Evolutionary conservation across 2,329 filamentous ascomycete genomes (phyloP).

Genomic region (Xylariaceae sp.): DNA sequence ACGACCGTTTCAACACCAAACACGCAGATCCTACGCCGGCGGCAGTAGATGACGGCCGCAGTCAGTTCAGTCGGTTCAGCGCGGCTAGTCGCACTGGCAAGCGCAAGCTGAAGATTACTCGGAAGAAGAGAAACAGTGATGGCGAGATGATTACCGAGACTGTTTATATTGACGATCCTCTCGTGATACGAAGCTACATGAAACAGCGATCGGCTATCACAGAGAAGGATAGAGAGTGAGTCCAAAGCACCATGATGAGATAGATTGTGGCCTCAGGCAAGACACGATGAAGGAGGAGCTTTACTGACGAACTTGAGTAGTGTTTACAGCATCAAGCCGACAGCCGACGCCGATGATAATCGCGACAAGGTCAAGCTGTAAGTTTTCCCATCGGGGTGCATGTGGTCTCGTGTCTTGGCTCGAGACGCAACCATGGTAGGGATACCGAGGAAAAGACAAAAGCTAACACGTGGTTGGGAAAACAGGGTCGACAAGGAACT

Average conservation of each 20-base stretch:
- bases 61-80: constrained; percentile 69
- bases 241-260: constrained; percentile 20
- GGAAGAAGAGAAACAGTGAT: constrained; percentile 58
- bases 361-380: constrained; percentile 43
- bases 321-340: constrained; percentile 46
- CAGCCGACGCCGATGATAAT: constrained; percentile 47
- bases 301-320: constrained; percentile 39
- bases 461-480: constrained; percentile 34
- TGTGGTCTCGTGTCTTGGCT: no score
- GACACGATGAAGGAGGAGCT: constrained; percentile 32
- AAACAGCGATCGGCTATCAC: constrained; percentile 69
- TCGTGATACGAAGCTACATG: constrained; percentile 84
- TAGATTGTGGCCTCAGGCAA: neutral
- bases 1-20: constrained; percentile 67
- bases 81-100: constrained; percentile 61
- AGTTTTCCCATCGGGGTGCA: constrained; percentile 10
- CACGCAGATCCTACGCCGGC: constrained; percentile 64
- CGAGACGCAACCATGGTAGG: neutral
- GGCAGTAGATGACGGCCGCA: constrained; percentile 68
- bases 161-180: constrained; percentile 67
- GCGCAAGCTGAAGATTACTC: constrained; percentile 67
- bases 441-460: no score
- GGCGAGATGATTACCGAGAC: constrained; percentile 58
- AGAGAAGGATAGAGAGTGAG: constrained; percentile 68
- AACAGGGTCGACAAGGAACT: constrained; percentile 61